phyloP scores from a whole-genome alignment of 352 stramenopile species.

The Phytophthora idaei region DNA sequence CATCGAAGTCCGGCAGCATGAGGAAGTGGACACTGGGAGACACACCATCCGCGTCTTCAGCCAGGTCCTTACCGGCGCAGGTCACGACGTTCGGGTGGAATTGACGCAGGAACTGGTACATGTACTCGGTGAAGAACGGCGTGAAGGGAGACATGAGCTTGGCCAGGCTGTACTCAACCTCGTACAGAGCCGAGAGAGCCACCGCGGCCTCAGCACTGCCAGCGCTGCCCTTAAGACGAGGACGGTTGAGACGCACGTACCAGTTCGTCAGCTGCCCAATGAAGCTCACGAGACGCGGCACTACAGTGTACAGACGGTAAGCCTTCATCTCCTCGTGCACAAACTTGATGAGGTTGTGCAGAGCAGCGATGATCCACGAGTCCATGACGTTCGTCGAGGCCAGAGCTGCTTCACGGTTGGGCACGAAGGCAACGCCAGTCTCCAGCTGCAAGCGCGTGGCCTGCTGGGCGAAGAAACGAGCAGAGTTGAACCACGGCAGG shows the following conservation, averaged over 20 bases:
- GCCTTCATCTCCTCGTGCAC: constrained; percentile 97
- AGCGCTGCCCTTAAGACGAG: constrained; percentile 96
- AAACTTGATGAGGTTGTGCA: constrained; percentile 98
- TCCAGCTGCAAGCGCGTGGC: constrained; percentile 92
- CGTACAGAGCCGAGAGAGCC: constrained; percentile 96
- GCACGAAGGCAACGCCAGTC: constrained; percentile 88
- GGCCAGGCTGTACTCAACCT: constrained; percentile 95
- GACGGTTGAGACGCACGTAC: constrained; percentile 99
- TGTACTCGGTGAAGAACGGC: constrained; percentile 99
- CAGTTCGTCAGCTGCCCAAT: constrained; percentile 99
- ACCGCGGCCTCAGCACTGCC: constrained; percentile 86
- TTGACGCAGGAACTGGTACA: constrained; percentile 98
- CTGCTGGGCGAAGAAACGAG: constrained; percentile 99
- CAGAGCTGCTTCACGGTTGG: constrained; percentile 83
- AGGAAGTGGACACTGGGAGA: constrained; percentile 97
- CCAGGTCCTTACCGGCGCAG: constrained; percentile 75
- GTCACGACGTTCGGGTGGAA: constrained; percentile 92
- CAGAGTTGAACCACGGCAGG: constrained; percentile 99
- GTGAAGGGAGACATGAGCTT: constrained; percentile 99
- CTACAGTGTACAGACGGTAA: constrained; percentile 99
- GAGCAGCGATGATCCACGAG: constrained; percentile 98
- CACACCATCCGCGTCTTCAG: constrained; percentile 89
- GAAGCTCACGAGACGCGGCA: constrained; percentile 97
- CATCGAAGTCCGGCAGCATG: constrained; percentile 94
- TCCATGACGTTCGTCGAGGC: constrained; percentile 98